Conservation (phyloP, 352 stramenopile species). For the Globisporangium nagaii region DNA sequence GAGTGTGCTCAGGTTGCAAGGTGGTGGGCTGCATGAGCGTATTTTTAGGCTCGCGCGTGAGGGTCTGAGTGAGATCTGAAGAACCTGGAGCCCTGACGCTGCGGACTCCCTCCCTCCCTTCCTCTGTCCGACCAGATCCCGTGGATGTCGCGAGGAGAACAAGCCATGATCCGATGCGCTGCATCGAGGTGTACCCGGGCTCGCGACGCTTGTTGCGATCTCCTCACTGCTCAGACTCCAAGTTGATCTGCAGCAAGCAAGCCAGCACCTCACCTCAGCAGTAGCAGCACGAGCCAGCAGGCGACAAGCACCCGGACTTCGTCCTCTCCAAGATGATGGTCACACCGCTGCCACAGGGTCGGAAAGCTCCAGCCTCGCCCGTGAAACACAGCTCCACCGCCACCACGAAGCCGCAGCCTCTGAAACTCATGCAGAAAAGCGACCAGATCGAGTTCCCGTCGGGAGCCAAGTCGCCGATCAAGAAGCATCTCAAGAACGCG, state of each 20-base stretch:
- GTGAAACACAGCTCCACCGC: not conserved
- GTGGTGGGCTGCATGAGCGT: not conserved
- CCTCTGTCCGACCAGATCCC: not conserved
- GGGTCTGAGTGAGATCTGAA: not conserved
- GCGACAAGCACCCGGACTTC: too few species aligned
- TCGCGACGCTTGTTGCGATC: not conserved
- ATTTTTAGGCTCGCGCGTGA: not conserved
- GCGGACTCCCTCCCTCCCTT: not conserved
- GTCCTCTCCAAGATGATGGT: slow-evolving; percentile 20
- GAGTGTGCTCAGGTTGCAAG: not conserved
- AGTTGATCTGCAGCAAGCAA: slow-evolving; percentile 3
- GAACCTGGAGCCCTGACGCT: not conserved
- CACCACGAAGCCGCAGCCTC: slow-evolving; percentile 6
- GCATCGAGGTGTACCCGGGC: too few species aligned
- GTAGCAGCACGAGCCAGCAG: too few species aligned
- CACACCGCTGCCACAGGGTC: slow-evolving; percentile 12
- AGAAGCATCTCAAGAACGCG: slow-evolving; percentile 44
- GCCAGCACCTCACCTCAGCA: too few species aligned
- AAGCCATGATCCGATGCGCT: too few species aligned
- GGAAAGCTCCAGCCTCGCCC: not conserved
- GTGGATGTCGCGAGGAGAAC: too few species aligned
- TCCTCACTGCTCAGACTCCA: not conserved
- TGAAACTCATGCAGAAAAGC: slow-evolving; percentile 2
- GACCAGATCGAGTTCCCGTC: not conserved
- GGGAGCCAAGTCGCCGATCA: slow-evolving; percentile 39